These are phyloP conservation scores for Macrolepiota dolichaula DNA, from an alignment of 768 basidiomycete species.

Conservation along the genomic window DNA sequence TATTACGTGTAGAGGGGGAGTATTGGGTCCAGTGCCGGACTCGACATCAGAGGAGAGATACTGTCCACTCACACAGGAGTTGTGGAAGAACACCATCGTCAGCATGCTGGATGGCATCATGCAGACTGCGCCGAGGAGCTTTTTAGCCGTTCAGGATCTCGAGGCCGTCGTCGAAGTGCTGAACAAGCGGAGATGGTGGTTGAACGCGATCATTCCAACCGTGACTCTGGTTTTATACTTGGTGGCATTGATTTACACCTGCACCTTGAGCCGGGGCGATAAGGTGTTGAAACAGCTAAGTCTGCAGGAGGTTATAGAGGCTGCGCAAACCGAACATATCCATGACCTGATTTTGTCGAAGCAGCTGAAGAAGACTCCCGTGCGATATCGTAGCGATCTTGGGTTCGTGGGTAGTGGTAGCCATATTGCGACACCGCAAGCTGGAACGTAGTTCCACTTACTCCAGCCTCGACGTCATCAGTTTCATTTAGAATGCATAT, in stretches of 20 bases:
- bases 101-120: constrained; percentile 19
- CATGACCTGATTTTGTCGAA: neutral
- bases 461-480: neutral
- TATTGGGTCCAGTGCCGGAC: constrained; percentile 16
- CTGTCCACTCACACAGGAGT: constrained; percentile 13
- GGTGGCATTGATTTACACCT: constrained; percentile 4
- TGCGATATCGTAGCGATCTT: constrained; percentile 3
- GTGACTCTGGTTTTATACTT: constrained; percentile 13
- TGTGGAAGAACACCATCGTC: constrained; percentile 15
- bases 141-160: constrained; percentile 10
- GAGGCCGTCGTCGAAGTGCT: constrained; percentile 10
- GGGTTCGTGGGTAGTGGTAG: neutral
- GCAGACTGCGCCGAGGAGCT: constrained; percentile 13
- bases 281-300: neutral
- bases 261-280: neutral
- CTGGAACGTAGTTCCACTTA: neutral
- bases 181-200: constrained; percentile 16
- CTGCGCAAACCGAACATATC: constrained; percentile 8
- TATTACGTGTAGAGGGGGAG: constrained; percentile 16
- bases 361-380: neutral
- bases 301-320: constrained; percentile 3
- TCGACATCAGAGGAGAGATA: constrained; percentile 1
- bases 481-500: neutral
- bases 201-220: constrained; percentile 16
- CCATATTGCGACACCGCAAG: neutral